A percentile compares a stretch with the other conserved stretches of the same genome.
These are phyloP conservation scores for Leucocoprinus leucothites DNA, from an alignment of 768 basidiomycete species.

Conservation along the genomic window DNA sequence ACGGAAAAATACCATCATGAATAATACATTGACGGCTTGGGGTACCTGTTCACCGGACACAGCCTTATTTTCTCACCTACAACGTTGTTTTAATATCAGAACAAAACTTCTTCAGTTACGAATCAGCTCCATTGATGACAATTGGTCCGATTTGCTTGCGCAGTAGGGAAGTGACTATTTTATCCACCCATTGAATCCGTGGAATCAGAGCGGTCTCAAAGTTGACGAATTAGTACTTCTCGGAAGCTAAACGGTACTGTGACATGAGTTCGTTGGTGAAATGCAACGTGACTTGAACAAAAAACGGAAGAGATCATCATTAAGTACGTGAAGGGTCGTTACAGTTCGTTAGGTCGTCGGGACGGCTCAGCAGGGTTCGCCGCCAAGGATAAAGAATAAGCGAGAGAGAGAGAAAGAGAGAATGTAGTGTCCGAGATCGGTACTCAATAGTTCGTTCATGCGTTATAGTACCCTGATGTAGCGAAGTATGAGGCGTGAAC, in stretches of 20 bases:
- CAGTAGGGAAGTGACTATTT: slow-evolving; percentile 11
- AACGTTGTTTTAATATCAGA: slow-evolving; percentile 49
- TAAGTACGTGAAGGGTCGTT: slow-evolving; percentile 10
- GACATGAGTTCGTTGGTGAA: slow-evolving; percentile 4
- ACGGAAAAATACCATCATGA: slow-evolving; percentile 13
- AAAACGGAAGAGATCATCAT: slow-evolving; percentile 11
- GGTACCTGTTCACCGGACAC: slow-evolving; percentile 21
- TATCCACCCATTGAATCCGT: slow-evolving; percentile 9
- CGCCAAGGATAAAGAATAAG: slow-evolving; percentile 18
- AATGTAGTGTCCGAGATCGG: slow-evolving; percentile 19
- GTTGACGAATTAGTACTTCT: no score
- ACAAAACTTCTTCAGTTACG: slow-evolving; percentile 8
- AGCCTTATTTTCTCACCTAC: slow-evolving; percentile 27
- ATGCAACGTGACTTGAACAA: background rate
- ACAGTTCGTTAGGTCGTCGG: slow-evolving; percentile 9
- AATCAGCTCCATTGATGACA: slow-evolving; percentile 14
- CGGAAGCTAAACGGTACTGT: slow-evolving; percentile 10
- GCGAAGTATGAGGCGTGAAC: slow-evolving; percentile 22
- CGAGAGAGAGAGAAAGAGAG: slow-evolving; percentile 25
- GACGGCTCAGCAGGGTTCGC: slow-evolving; percentile 7
- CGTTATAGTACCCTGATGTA: slow-evolving; percentile 48
- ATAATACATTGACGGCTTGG: slow-evolving; percentile 15
- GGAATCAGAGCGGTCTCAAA: slow-evolving; percentile 11
- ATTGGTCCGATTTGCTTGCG: slow-evolving; percentile 23
- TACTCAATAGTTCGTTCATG: slow-evolving; percentile 27